A percentile compares a stretch with the other conserved stretches of the same genome.
Conservation (phyloP, 768 basidiomycete genomes). For the Tricholoma bakamatsutake region DNA sequence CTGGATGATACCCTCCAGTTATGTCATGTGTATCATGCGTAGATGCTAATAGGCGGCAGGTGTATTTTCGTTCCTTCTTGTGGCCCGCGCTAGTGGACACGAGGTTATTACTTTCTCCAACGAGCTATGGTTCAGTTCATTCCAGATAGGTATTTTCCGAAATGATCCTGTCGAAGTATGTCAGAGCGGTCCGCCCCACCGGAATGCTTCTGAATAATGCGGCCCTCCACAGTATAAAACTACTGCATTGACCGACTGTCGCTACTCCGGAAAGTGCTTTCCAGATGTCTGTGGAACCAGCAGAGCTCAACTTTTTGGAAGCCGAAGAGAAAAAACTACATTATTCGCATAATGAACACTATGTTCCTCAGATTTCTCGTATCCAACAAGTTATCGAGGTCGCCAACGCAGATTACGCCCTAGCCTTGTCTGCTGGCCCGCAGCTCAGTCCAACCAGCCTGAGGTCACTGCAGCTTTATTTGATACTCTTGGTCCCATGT, state of each 20-base stretch:
- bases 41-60: too few relatives aligned
- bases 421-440: slow-evolving; percentile 38
- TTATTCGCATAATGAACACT: neutral
- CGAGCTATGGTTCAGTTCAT: neutral
- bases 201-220: neutral
- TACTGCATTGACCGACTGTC: neutral
- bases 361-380: slow-evolving; percentile 5
- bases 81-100: neutral
- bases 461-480: slow-evolving; percentile 36
- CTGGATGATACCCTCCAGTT: too few relatives aligned
- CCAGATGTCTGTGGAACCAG: slow-evolving; percentile 13
- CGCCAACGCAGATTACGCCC: slow-evolving; percentile 36
- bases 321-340: slow-evolving; percentile 9
- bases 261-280: neutral
- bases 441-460: slow-evolving; percentile 32
- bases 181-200: neutral
- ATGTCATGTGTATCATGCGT: too few relatives aligned
- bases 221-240: neutral
- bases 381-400: slow-evolving; percentile 22
- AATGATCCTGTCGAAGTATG: neutral
- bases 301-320: slow-evolving; percentile 6
- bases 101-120: neutral
- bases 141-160: neutral
- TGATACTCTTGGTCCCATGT: slow-evolving; percentile 36
- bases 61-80: too few relatives aligned